A percentile compares a stretch with the other conserved stretches of the same genome.
Evolutionary conservation across 495 filamentous ascomycete species (phyloP).

Genomic region (Podospora pseudopauciseta): DNA sequence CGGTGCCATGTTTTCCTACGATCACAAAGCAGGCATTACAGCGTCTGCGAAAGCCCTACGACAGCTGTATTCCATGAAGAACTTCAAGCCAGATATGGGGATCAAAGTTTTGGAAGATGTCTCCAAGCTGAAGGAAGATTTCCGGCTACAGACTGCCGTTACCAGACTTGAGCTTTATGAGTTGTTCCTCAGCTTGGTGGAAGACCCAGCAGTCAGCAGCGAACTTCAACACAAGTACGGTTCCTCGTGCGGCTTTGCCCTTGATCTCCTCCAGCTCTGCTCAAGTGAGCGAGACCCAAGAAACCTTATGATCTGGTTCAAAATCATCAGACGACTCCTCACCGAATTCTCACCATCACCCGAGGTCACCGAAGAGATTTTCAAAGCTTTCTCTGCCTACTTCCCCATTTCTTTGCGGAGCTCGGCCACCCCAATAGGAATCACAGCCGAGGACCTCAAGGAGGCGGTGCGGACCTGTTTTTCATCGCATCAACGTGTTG

Average conservation of each 20-base stretch:
- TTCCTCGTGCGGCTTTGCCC: constrained; percentile 36
- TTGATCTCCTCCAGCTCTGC: constrained; percentile 42
- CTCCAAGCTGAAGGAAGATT: constrained; percentile 46
- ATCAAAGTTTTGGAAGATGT: constrained; percentile 41
- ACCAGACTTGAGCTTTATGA: constrained; percentile 48
- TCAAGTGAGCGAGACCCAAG: constrained; percentile 47
- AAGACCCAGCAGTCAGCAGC: constrained; percentile 34
- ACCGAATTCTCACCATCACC: constrained; percentile 38
- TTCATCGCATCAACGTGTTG: constrained; percentile 39
- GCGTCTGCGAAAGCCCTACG: constrained; percentile 47
- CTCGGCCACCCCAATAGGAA: constrained; percentile 39
- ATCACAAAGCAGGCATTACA: constrained; percentile 48
- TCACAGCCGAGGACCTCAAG: constrained; percentile 50
- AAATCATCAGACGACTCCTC: constrained; percentile 37
- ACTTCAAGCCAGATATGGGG: constrained; percentile 43
- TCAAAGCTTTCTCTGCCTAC: constrained; percentile 48
- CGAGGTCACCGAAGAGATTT: constrained; percentile 43
- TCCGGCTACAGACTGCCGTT: constrained; percentile 40
- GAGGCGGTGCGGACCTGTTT: constrained; percentile 46
- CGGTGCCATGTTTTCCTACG: constrained; percentile 47
- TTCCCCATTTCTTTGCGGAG: constrained; percentile 51
- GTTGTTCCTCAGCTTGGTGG: constrained; percentile 41
- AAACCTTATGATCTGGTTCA: constrained; percentile 49
- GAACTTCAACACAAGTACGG: constrained; percentile 43
- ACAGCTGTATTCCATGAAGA: constrained; percentile 41